Conservation (phyloP, 768 basidiomycete genomes). For the Tricholoma matsutake region DNA sequence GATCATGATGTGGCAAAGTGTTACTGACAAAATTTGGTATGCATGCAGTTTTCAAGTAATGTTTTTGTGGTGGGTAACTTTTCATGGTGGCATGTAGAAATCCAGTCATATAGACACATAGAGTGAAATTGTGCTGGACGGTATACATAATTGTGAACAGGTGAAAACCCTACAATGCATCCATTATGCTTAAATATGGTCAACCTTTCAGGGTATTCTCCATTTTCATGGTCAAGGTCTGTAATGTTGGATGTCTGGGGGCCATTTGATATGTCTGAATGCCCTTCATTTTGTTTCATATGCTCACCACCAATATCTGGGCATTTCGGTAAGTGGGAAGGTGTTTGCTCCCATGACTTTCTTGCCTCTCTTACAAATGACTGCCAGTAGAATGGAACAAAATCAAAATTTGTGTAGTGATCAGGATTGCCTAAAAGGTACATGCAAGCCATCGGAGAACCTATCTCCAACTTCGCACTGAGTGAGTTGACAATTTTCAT, state of each 20-base stretch:
- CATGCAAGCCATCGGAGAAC: too few species aligned
- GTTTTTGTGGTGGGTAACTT: neutral
- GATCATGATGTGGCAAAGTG: slow-evolving; percentile 25
- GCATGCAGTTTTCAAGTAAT: neutral
- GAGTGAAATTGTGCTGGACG: slow-evolving; percentile 18
- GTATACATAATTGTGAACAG: too few species aligned
- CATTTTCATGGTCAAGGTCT: slow-evolving; percentile 1
- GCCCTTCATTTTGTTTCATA: too few species aligned
- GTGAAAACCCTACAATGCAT: slow-evolving; percentile 15
- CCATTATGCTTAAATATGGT: slow-evolving; percentile 7
- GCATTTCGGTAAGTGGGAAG: too few species aligned
- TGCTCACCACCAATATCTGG: too few species aligned
- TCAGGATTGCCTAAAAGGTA: too few species aligned
- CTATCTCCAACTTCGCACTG: too few species aligned
- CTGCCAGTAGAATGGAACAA: slow-evolving; percentile 28
- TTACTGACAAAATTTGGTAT: slow-evolving; percentile 30
- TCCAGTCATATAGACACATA: slow-evolving; percentile 28
- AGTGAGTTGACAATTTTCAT: too few species aligned
- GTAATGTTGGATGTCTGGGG: neutral
- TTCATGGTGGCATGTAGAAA: slow-evolving; percentile 8
- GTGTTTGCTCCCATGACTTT: slow-evolving; percentile 5
- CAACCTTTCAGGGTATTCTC: slow-evolving; percentile 10
- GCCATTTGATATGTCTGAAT: too few species aligned
- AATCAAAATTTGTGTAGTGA: slow-evolving; percentile 29
- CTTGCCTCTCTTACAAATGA: slow-evolving; percentile 19